Conservation (phyloP, 2,329 filamentous ascomycete species). For the Esteya vermicola region DNA sequence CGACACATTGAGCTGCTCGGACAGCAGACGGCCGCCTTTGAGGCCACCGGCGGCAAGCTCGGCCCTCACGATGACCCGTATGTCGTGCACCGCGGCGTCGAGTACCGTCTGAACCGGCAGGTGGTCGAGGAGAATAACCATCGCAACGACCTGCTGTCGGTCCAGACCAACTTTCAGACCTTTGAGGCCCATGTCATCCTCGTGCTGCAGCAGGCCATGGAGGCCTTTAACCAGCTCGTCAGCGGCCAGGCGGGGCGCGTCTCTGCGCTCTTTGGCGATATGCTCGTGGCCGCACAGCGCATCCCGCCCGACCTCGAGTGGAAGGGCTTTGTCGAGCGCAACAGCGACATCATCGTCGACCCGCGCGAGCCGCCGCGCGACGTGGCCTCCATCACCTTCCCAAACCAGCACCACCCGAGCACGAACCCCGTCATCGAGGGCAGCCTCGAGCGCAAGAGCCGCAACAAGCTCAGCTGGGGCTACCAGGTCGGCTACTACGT, state of each 20-base stretch:
- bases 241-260: conserved; percentile 71
- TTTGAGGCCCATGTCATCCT: conserved; percentile 81
- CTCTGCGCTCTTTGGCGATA: conserved; percentile 70
- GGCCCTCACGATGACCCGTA: conserved; percentile 73
- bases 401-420: conserved; percentile 72
- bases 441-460: conserved; percentile 76
- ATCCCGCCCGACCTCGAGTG: conserved; percentile 84
- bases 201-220: conserved; percentile 69
- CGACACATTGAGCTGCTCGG: conserved; percentile 93
- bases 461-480: conserved; percentile 65
- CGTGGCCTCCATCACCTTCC: conserved; percentile 63
- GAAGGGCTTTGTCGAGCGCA: conserved; percentile 67
- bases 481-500: conserved; percentile 80
- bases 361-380: conserved; percentile 59
- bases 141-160: conserved; percentile 73
- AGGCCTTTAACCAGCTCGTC: conserved; percentile 69
- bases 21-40: conserved; percentile 67
- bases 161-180: conserved; percentile 78
- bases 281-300: conserved; percentile 60
- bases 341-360: conserved; percentile 60
- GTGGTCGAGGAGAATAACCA: conserved; percentile 93
- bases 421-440: conserved; percentile 81
- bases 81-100: conserved; percentile 64
- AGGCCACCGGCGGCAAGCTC: conserved; percentile 59
- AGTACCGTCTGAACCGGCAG: conserved; percentile 79